These are phyloP conservation scores for Ascochyta fabae DNA, from an alignment of 2,329 filamentous ascomycete species.

Conservation along the genomic window DNA sequence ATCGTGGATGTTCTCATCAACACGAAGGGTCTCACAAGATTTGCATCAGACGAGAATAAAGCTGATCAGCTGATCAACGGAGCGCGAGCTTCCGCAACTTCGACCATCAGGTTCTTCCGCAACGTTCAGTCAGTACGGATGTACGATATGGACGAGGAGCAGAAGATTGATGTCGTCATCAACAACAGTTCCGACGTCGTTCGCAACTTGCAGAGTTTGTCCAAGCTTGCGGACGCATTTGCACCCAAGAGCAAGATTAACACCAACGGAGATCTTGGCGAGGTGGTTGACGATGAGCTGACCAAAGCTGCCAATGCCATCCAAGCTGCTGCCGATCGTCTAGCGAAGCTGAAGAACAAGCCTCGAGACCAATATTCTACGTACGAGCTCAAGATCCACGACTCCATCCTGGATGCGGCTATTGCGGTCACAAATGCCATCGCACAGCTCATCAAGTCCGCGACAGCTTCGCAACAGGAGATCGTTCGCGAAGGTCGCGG, in stretches of 20 bases:
- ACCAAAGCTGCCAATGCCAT: conserved; percentile 95
- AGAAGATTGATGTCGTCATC: conserved; percentile 97
- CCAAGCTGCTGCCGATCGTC: conserved; percentile 84
- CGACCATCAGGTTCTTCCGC: conserved; percentile 94
- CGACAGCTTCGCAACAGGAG: conserved; percentile 90
- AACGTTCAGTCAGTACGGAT: conserved; percentile 91
- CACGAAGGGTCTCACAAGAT: conserved; percentile 90
- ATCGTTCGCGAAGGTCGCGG: conserved; percentile 94
- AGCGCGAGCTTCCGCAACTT: conserved; percentile 81
- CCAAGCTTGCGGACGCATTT: conserved; percentile 90
- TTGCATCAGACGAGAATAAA: conserved; percentile 96
- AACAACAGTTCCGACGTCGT: conserved; percentile 97
- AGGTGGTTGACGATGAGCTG: conserved; percentile 90
- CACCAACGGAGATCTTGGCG: conserved; percentile 84
- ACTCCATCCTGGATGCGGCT: conserved; percentile 91
- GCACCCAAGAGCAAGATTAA: conserved; percentile 87
- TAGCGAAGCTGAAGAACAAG: conserved; percentile 94
- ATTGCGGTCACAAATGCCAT: conserved; percentile 94
- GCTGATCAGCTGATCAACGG: conserved; percentile 82
- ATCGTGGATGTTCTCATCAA: conserved; percentile 95
- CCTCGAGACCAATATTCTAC: conserved; percentile 94
- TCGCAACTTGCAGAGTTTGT: conserved; percentile 89
- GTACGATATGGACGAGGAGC: conserved; percentile 85
- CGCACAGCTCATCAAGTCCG: conserved; percentile 91
- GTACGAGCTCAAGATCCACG: conserved; percentile 95